Base-by-base conservation (phyloP, 768 basidiomycete genomes). In the Tricholoma matsutake region DNA sequence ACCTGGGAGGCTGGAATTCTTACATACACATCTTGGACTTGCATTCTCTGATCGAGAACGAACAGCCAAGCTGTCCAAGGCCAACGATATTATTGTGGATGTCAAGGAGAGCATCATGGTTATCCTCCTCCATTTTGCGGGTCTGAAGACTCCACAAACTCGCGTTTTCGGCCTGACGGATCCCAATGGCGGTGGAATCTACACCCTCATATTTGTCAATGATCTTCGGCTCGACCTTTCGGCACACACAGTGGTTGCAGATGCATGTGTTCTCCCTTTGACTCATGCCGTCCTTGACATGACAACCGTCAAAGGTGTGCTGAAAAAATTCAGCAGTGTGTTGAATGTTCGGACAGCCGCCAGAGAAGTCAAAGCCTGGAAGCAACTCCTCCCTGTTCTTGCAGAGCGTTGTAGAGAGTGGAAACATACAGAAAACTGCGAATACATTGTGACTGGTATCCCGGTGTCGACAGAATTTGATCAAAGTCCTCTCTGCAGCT, bases 371-470 rank as follows among this genome's bases (percentile, higher is more conserved):
- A 61, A 61, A 37, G 74, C 73, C 1, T 81, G 79, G 81, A 75
- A 78, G 45, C 68, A 76, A 57, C 68, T 80, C 6, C 68, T 81
- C 0, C 79, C 78, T 2, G 68, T 70, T 6, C 61, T 77, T 31
- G 69, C 71, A 6, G 80, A 81, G 60, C 73, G 78, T 39, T 78
- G 77, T 39, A 72, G 76, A n/a, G 65, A 65, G 0, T 81, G 79
- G 80, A 63, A 45, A 2, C 80, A 82, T 65, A 64, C 57, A 25
- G 29, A 63, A 2, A 67, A 68, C 25, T 81, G 80, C 68, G 78
- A 77, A 63, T 82, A 81, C 62, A 22, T 35, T 11, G 13, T 3
- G 18, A 61, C 16, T 11, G 58, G 59, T 10, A 45, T 37, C 9
- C 18, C 77, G 28, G 77, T 80, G 3, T 61, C 77, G 8, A 66